Evolutionary conservation across 805 yeast species (phyloP).

Genomic region (Candida piceae): DNA sequence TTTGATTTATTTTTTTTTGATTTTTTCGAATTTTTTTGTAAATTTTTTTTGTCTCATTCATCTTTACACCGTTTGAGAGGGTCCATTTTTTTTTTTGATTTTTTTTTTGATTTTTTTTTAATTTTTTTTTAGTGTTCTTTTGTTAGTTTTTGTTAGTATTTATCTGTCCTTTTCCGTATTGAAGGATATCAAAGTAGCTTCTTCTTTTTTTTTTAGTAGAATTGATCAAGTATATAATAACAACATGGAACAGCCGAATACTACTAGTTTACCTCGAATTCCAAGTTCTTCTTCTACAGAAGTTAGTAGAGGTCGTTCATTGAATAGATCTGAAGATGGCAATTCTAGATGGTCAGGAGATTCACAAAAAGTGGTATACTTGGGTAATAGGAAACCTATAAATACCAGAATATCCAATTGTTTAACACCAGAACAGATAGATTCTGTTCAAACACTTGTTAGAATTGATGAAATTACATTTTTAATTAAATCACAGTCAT

Average conservation of each 20-base stretch:
- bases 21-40: too few species aligned
- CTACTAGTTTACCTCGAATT: neutral
- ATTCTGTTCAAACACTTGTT: constrained; percentile 61
- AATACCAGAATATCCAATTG: constrained; percentile 21
- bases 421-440: constrained; percentile 73
- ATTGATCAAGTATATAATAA: neutral
- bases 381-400: constrained; percentile 11
- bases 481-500: constrained; percentile 45
- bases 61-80: too few species aligned
- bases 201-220: too few species aligned
- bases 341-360: constrained; percentile 14
- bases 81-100: too few species aligned
- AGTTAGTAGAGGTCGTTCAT: neutral
- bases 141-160: neutral
- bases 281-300: neutral
- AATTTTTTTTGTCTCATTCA: too few species aligned
- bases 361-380: constrained; percentile 6
- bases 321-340: neutral
- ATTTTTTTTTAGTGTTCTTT: too few species aligned
- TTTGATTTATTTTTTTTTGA: too few species aligned
- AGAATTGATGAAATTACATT: constrained; percentile 78
- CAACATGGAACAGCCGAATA: neutral
- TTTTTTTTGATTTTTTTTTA: too few species aligned
- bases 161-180: neutral
- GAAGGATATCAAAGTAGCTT: too few species aligned